A percentile compares a stretch with the other conserved stretches of the same genome.
These are phyloP conservation scores for Zasmidium angulare DNA, from an alignment of 2,329 filamentous ascomycete genomes.

Conservation along the genomic window DNA sequence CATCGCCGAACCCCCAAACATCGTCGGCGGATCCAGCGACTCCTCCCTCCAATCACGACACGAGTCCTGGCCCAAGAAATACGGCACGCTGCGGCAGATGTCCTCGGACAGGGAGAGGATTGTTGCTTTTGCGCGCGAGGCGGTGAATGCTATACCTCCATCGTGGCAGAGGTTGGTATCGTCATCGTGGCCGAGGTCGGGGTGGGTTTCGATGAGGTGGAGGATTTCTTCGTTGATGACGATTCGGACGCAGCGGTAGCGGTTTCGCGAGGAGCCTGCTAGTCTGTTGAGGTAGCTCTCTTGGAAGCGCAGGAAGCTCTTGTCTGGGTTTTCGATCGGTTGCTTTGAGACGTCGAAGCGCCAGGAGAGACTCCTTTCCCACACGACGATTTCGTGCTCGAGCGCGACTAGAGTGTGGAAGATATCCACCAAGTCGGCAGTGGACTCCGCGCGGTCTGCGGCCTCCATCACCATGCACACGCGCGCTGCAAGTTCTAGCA, in stretches of 20 bases:
- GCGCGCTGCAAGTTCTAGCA: constrained; percentile 2
- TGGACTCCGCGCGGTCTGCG: neutral
- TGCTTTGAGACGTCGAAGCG: neutral
- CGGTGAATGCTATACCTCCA: neutral
- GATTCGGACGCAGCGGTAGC: constrained; percentile 11
- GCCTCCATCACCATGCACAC: constrained; percentile 6
- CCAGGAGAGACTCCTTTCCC: constrained; percentile 1
- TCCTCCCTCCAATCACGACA: constrained; percentile 1
- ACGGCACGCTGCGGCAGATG: constrained; percentile 12
- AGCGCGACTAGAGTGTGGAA: neutral
- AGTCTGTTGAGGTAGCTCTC: constrained; percentile 14
- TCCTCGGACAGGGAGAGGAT: constrained; percentile 7
- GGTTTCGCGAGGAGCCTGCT: constrained; percentile 7
- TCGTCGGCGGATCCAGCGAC: neutral
- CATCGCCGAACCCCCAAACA: constrained; percentile 5
- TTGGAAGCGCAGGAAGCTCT: constrained; percentile 3
- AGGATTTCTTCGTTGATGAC: constrained; percentile 12
- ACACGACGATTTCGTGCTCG: constrained; percentile 6
- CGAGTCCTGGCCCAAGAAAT: constrained; percentile 10
- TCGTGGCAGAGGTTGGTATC: too few species aligned
- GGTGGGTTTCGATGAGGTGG: constrained; percentile 2
- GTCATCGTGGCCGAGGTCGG: too few species aligned
- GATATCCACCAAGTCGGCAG: neutral
- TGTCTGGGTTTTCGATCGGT: neutral
- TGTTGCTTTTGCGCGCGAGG: neutral